phyloP scores from a whole-genome alignment of 495 filamentous ascomycete species.

The Tuber calosporum region DNA sequence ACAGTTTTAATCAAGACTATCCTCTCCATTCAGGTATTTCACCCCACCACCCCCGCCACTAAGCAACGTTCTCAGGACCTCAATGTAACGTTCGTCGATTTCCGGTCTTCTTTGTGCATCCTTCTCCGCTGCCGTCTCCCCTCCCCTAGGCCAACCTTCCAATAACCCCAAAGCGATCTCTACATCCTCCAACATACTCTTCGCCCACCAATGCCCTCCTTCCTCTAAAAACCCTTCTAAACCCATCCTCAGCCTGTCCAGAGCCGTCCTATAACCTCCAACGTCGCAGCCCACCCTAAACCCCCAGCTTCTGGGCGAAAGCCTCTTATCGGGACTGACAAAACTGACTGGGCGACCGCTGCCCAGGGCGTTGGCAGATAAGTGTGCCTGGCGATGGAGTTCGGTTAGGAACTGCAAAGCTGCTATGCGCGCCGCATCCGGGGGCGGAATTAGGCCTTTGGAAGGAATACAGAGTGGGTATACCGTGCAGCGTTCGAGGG shows the following conservation, averaged over 20 bases:
- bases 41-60: neutral
- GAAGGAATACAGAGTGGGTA: neutral
- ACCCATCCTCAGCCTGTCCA: neutral
- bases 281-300: neutral
- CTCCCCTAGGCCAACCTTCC: neutral
- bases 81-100: neutral
- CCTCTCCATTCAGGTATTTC: neutral
- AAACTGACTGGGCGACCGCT: neutral
- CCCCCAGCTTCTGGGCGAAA: neutral
- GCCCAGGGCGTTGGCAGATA: neutral
- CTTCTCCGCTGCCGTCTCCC: neutral
- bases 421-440: neutral
- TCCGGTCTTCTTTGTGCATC: neutral
- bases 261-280: neutral
- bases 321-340: neutral
- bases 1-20: neutral
- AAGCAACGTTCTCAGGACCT: neutral
- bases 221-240: conserved; percentile 1
- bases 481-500: neutral
- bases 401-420: neutral
- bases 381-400: neutral
- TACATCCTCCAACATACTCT: neutral
- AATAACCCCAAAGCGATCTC: neutral
- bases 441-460: neutral
- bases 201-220: neutral